Evolutionary conservation across 2,329 filamentous ascomycete species (phyloP), one percentile per base, ranked within the genome.

Genomic region (Fusarium oligoseptatum): DNA sequence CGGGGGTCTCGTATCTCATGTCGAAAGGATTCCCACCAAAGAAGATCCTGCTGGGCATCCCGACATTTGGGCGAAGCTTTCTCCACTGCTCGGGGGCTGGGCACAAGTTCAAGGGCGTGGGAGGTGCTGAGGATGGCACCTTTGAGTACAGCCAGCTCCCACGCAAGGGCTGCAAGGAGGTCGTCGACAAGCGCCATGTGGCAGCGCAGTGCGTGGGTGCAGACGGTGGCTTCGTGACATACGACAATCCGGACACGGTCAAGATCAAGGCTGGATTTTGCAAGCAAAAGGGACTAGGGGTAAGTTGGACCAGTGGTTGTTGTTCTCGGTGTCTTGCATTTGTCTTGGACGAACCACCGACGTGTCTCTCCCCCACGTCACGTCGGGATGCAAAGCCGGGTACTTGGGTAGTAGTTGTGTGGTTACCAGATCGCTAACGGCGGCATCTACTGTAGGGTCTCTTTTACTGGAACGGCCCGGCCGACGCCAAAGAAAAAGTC

Each of bases 401-500:
- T 34, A 27, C 29, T 41, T n/a, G 45, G 48, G 57, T 43, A 55
- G 66, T 22, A 50, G 45, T 27, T 45, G 15, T 45, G 9, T 57
- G 29, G 20, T n/a, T 41, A 48, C 29, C 41, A 24, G 48, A 65
- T 75, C 65, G 75, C 77, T 79, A 70, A 79, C 71, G 10, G 50
- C 15, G 36, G 11, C n/a, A 62, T 66, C 29, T 76, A 29, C 27
- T 29, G 27, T 29, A 91, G 89, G 94, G 94, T 0, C 83, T 97
- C 10, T 96, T 95, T 81, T 97, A 95, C 82, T 95, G 93, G 92
- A 91, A 92, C 63, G 93, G 91, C n/a, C 92, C 92, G 15, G 91
- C 89, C 4, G 94, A 97, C 84, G 88, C 89, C 32, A 86, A 84
- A 74, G 87, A 90, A 63, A 63, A 87, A 85, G 70, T 87, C 88